Conservation (phyloP, 1,284 basidiomycete species). For the Trichosporon sp. region DNA sequence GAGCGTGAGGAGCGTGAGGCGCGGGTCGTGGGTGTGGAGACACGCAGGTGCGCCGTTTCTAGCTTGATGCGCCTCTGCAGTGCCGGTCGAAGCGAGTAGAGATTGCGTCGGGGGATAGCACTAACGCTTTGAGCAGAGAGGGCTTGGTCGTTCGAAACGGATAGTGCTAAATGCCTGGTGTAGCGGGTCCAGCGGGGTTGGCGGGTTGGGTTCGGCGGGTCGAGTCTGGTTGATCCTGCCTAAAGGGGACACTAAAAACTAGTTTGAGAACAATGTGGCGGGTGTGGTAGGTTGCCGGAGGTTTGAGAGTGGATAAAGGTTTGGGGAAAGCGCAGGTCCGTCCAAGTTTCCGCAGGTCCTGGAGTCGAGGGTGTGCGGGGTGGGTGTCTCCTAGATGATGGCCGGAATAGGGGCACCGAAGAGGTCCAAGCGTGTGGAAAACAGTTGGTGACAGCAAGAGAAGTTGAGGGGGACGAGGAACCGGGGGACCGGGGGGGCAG, state of each 20-base stretch:
- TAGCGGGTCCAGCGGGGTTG: not conserved
- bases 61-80: not conserved
- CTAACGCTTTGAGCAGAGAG: not conserved
- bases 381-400: not conserved
- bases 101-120: not conserved
- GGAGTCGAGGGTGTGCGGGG: not conserved
- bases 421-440: slow-evolving; percentile 7
- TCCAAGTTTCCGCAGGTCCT: not conserved
- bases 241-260: slow-evolving; percentile 13
- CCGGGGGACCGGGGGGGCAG: not conserved
- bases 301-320: not conserved
- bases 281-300: slow-evolving; percentile 17
- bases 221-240: not conserved
- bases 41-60: not conserved
- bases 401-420: slow-evolving; percentile 12
- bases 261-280: slow-evolving; percentile 6
- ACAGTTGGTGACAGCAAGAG: slow-evolving; percentile 1
- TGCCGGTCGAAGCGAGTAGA: not conserved
- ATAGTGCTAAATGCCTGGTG: not conserved
- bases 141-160: not conserved
- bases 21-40: not conserved
- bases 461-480: not conserved
- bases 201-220: not conserved
- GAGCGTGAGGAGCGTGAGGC: not conserved
- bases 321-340: slow-evolving; percentile 17